These are phyloP conservation scores for Linum trigynum DNA, from an alignment of 345 rosid genomes.

Conservation along the genomic window DNA sequence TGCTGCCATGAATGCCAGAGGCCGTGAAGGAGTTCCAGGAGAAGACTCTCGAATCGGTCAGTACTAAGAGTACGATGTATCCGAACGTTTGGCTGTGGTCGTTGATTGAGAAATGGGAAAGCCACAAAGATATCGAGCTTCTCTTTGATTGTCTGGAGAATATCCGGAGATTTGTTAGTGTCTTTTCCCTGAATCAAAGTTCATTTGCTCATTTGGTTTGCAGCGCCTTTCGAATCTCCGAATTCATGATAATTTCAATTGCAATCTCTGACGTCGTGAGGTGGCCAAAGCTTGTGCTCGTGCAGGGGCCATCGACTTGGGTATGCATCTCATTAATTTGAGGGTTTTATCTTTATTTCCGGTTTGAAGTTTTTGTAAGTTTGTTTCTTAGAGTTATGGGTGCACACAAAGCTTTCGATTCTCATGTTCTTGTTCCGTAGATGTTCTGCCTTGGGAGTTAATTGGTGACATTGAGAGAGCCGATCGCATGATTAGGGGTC, in stretches of 20 bases:
- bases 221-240: constrained; percentile 82
- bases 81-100: constrained; percentile 84
- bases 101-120: constrained; percentile 57
- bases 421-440: too few relatives aligned
- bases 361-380: too few relatives aligned
- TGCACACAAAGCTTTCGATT: too few relatives aligned
- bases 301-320: constrained; percentile 62
- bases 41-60: constrained; percentile 48
- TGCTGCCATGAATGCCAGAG: constrained; percentile 34
- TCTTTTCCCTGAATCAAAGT: constrained; percentile 8
- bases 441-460: too few relatives aligned
- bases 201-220: constrained; percentile 14
- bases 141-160: constrained; percentile 51
- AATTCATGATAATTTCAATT: constrained; percentile 65
- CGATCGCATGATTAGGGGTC: too few relatives aligned
- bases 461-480: too few relatives aligned
- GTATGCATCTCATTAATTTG: too few relatives aligned
- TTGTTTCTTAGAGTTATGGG: too few relatives aligned
- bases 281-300: constrained; percentile 65
- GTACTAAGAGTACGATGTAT: constrained; percentile 53
- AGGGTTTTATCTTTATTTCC: too few relatives aligned
- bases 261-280: constrained; percentile 74
- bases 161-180: constrained; percentile 70
- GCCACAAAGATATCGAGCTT: constrained; percentile 54
- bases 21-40: constrained; percentile 61